Evolutionary conservation across 1,284 basidiomycete genomes (phyloP).

Genomic region (Malassezia obtusa): DNA sequence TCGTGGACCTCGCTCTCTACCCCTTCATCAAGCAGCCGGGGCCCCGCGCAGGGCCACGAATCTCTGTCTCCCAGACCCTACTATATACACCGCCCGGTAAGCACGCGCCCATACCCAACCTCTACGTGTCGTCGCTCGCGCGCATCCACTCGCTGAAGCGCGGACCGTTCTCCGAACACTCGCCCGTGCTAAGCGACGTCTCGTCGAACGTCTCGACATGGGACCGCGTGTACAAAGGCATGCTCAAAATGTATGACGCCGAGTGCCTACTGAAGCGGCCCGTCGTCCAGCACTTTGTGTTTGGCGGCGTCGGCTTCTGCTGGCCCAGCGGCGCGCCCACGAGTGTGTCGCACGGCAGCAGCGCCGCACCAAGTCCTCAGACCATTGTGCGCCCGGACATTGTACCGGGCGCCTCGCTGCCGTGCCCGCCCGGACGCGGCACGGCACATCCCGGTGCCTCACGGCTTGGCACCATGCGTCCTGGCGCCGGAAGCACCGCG

Average conservation of each 20-base stretch:
- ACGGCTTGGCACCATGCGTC: too few relatives aligned
- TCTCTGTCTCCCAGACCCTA: conserved; percentile 6
- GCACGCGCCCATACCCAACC: conserved; percentile 23
- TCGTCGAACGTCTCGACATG: conserved; percentile 74
- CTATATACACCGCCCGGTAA: neutral
- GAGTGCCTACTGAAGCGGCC: conserved; percentile 93
- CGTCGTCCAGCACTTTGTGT: conserved; percentile 84
- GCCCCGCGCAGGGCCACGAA: conserved; percentile 6
- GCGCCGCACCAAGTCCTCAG: too few relatives aligned
- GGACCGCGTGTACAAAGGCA: conserved; percentile 76
- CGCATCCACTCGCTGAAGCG: conserved; percentile 50
- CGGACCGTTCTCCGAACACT: conserved; percentile 39
- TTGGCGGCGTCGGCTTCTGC: conserved; percentile 54
- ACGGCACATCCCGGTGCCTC: too few relatives aligned
- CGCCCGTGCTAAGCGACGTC: conserved; percentile 74
- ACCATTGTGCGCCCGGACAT: too few relatives aligned
- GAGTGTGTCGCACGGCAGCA: neutral
- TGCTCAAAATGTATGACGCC: conserved; percentile 93
- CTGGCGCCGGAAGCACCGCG: too few relatives aligned
- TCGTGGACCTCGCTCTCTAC: neutral
- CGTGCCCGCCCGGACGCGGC: neutral
- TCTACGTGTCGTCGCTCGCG: conserved; percentile 56
- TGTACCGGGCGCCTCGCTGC: neutral
- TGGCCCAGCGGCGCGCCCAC: conserved; percentile 11
- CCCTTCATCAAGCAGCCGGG: neutral